Evolutionary conservation across 176 grass and related monocot species (phyloP), one percentile per base, ranked within the genome.

Genomic region (Triticum dicoccoides): DNA sequence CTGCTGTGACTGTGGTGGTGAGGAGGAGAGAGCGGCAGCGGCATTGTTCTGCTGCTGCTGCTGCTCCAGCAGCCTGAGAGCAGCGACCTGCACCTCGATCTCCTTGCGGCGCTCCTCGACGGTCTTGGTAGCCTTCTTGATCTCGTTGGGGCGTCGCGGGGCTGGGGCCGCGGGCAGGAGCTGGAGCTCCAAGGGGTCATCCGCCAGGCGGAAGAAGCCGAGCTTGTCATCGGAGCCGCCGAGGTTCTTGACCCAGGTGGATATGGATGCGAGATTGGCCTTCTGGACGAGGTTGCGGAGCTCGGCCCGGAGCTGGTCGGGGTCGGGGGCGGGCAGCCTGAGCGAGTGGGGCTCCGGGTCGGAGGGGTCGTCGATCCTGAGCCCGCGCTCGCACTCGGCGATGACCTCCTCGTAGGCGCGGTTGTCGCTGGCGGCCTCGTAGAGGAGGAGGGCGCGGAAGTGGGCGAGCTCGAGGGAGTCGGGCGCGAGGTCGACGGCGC

Each of bases 41-140:
- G 58, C 84, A 74, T 83, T 82, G 88, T 77, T 59, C 77, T 85
- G 72, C 85, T 86, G 62, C 79, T 89, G 39, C 65, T 92, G 92
- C 69, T 98, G 94, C 82, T 98, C 92, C 17, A 98, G 33, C 18
- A 98, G 77, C 54, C 82, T 88, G 21, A 93, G 84, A 0, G 90
- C 97, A 13, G 94, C 90, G 5, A 98, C 81, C 6, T 92, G 90
- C 69, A 93, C 94, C 87, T 98, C 97, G 65, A 98, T 96, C 88
- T 98, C 97, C 91, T 94, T 94, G 77, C 97, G 93, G 52, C 92
- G 92, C 84, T 99, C 97, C 24, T 99, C 90, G 0, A 87, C 56
- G 52, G 92, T 99, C 89, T 99, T 99, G 11, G 85, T 91, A 21
- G 92, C 97, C 79, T 96, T 98, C 86, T 96, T 99, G 81, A 96